Base-by-base conservation (phyloP, 768 basidiomycete genomes). In the Austroboletus eburneus region DNA sequence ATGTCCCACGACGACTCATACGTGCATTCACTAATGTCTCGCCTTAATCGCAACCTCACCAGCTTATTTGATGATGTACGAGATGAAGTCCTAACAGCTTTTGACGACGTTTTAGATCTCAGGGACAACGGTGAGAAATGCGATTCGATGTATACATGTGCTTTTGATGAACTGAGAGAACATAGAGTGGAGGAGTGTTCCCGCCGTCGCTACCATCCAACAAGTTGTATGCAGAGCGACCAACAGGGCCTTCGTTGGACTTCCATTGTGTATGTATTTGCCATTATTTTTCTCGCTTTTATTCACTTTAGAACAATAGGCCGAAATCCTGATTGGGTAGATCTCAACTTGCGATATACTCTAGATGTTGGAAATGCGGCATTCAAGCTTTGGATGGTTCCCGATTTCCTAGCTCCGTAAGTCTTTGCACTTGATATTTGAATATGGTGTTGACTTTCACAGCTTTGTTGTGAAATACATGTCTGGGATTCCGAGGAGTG, bases 401-500 rank as follows among this genome's bases (percentile, higher is more conserved):
- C 73, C 3, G 27, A 45, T 1, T 57, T 63, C 21, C 32, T 72
- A 29, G 57, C 54, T 43, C 64, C 62, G 68, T 73, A 30, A 42
- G 56, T 49, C 25, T 37, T 7, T 10, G 27, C 27, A 27, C 27
- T 27, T 5, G 7, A 27, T 27, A 27, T 27, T n/a, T 9, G 4
- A 17, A 4, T 14, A 14, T 7, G n/a, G n/a, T n/a, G n/a, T n/a
- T n/a, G n/a, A 23, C 5, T 17, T 27, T 32, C 30, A 5, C 25
- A 39, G 39, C 18, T 5, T 39, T 10, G 39, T 16, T 18, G 35
- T 22, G 9, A 4, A 9, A 10, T 29, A 25, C 17, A 8, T 44
- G 24, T 25, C 34, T 14, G 10, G 21, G 24, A 5, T 44, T 9
- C 23, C 2, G 3, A 3, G 18, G 23, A 25, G 32, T 18, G 14